Evolutionary conservation across 225 moss, liverwort and hornwort genomes (phyloP).

Genomic region (Sphagnum contortum): DNA sequence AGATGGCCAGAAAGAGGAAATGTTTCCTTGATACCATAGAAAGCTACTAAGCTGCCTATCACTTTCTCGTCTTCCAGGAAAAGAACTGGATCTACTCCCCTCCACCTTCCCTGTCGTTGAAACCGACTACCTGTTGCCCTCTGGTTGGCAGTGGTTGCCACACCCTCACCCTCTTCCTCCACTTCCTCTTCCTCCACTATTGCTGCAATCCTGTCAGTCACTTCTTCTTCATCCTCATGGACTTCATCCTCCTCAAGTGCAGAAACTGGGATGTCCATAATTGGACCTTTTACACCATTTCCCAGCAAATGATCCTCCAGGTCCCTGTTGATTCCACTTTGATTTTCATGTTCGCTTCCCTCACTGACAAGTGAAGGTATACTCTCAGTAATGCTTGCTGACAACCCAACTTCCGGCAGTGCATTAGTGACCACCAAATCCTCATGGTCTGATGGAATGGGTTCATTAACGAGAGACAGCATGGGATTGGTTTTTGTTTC

Average conservation of each 20-base stretch:
- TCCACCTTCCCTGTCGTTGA: constrained; percentile 82
- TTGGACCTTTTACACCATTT: not conserved
- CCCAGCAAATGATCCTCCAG: constrained; percentile 4
- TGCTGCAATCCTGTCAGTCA: constrained; percentile 3
- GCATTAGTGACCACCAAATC: not conserved
- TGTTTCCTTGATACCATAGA: constrained; percentile 68
- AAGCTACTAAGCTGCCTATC: constrained; percentile 50
- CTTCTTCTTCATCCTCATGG: constrained; percentile 11
- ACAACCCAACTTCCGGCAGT: too few relatives aligned
- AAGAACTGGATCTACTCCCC: constrained; percentile 87
- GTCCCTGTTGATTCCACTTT: constrained; percentile 1
- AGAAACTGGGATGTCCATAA: constrained; percentile 6
- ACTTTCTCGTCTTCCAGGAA: constrained; percentile 70
- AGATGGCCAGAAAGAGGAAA: constrained; percentile 70
- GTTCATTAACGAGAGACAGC: constrained; percentile 9
- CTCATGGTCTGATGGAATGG: constrained; percentile 7
- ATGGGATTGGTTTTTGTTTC: constrained; percentile 20
- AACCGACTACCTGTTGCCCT: constrained; percentile 30
- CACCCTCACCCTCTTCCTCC: constrained; percentile 15
- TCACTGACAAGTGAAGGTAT: not conserved
- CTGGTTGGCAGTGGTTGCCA: constrained; percentile 6
- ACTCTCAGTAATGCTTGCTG: not conserved
- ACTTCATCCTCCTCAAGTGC: constrained; percentile 2
- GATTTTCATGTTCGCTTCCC: constrained; percentile 11
- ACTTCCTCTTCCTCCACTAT: constrained; percentile 15